phyloP scores from a whole-genome alignment of 1,284 basidiomycete species.

The Apiotrichum veenhuisii region DNA sequence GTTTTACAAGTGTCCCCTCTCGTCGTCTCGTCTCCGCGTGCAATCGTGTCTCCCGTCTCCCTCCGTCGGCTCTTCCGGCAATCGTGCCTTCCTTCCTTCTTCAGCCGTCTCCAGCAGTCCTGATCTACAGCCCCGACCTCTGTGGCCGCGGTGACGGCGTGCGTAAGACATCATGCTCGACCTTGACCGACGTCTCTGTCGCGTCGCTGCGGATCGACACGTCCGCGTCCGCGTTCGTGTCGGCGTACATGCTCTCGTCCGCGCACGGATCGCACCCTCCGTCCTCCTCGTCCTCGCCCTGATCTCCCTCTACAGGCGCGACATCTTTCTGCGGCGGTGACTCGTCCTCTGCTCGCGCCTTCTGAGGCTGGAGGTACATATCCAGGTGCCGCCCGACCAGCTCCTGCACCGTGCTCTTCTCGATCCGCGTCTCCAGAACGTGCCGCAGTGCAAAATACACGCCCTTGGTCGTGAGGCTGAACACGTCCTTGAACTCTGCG shows the following conservation, averaged over 20 bases:
- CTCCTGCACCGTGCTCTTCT: conserved; percentile 33
- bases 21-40: too few relatives aligned
- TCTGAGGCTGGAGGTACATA: conserved; percentile 49
- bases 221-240: not conserved
- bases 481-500: conserved; percentile 43
- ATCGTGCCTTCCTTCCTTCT: too few relatives aligned
- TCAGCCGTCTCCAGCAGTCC: too few relatives aligned
- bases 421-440: conserved; percentile 22
- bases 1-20: too few relatives aligned
- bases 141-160: too few relatives aligned
- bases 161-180: too few relatives aligned
- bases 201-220: not conserved
- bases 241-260: not conserved
- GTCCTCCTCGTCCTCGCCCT: not conserved
- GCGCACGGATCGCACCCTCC: not conserved
- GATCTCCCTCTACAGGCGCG: not conserved
- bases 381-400: conserved; percentile 38
- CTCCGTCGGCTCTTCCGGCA: too few relatives aligned
- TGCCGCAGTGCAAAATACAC: conserved; percentile 39
- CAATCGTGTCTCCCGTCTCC: too few relatives aligned
- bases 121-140: too few relatives aligned
- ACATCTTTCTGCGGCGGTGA: too few relatives aligned
- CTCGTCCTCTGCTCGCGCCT: not conserved
- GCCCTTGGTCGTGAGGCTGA: conserved; percentile 40
- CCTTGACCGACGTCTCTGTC: not conserved